phyloP scores from a whole-genome alignment of 2,329 filamentous ascomycete genomes.

The Incumbomyces lentus region DNA sequence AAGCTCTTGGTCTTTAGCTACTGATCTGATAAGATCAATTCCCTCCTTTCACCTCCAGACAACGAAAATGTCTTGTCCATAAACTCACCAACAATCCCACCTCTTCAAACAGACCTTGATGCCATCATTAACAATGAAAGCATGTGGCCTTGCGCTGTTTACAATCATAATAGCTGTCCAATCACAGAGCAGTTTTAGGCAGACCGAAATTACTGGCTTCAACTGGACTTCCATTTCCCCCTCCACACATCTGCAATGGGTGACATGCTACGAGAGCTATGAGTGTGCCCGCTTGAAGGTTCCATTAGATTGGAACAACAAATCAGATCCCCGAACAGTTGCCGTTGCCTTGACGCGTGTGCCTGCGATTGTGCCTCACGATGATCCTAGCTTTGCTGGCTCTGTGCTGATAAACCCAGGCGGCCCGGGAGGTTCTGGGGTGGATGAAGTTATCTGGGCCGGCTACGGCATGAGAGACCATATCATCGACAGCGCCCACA shows the following conservation, averaged over 20 bases:
- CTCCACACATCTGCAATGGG: conserved; percentile 20
- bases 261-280: conserved; percentile 35
- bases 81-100: too few species aligned
- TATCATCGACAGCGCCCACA: conserved; percentile 25
- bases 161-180: too few species aligned
- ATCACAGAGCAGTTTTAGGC: too few species aligned
- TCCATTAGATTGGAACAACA: conserved; percentile 38
- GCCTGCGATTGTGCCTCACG: conserved; percentile 29
- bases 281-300: conserved; percentile 41
- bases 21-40: too few species aligned
- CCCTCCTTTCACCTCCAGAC: too few species aligned
- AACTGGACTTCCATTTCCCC: not conserved
- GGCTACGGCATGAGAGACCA: conserved; percentile 15
- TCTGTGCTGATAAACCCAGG: conserved; percentile 40
- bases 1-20: too few species aligned
- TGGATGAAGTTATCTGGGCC: conserved; percentile 23
- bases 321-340: conserved; percentile 26
- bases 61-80: too few species aligned
- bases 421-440: conserved; percentile 30
- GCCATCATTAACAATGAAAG: too few species aligned
- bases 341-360: conserved; percentile 37
- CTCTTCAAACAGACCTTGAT: too few species aligned
- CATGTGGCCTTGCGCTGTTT: too few species aligned
- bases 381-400: conserved; percentile 37
- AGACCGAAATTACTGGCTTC: conserved; percentile 1